These are phyloP conservation scores for Podospora australis DNA, from an alignment of 495 filamentous ascomycete species.

Conservation along the genomic window DNA sequence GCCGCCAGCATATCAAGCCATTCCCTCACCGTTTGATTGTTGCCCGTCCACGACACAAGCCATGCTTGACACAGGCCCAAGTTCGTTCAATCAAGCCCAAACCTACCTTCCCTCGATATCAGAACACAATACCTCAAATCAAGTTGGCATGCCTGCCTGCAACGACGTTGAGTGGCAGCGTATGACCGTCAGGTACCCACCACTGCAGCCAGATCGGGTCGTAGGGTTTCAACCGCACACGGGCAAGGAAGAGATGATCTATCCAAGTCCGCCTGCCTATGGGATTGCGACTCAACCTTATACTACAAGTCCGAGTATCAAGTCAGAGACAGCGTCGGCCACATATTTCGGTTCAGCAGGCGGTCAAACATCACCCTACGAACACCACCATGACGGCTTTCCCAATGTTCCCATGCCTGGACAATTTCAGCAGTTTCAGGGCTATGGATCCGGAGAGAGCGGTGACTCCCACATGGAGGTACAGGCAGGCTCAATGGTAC, in stretches of 20 bases:
- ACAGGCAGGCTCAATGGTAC: too few relatives aligned
- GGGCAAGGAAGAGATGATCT: constrained; percentile 40
- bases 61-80: constrained; percentile 25
- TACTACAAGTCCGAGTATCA: background rate
- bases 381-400: too few relatives aligned
- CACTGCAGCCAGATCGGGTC: constrained; percentile 32
- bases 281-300: too few relatives aligned
- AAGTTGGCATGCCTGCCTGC: constrained; percentile 23
- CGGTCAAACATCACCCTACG: too few relatives aligned
- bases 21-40: constrained; percentile 32
- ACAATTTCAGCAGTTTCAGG: too few relatives aligned
- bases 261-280: constrained; percentile 32
- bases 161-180: constrained; percentile 22
- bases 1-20: constrained; percentile 21
- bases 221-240: constrained; percentile 32
- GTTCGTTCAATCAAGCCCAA: constrained; percentile 17
- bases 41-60: constrained; percentile 22
- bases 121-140: constrained; percentile 13
- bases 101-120: constrained; percentile 9
- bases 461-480: too few relatives aligned
- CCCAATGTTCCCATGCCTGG: too few relatives aligned
- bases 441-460: too few relatives aligned
- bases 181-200: constrained; percentile 32
- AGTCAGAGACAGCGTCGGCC: background rate
- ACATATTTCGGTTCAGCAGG: too few relatives aligned